Conservation (phyloP, 192 early-diverging fungal species). For the Backusella sp. region DNA sequence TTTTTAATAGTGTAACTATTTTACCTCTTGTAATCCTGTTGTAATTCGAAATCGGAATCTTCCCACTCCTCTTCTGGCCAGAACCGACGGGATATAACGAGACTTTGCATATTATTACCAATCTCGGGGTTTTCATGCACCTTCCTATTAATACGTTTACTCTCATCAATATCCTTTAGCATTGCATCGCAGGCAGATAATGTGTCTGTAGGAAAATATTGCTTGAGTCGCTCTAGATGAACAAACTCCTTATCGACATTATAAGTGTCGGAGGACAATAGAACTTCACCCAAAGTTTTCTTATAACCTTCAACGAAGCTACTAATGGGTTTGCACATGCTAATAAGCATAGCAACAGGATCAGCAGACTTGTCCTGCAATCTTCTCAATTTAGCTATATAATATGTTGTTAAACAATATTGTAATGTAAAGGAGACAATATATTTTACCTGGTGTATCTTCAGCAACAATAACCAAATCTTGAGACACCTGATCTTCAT, state of each 20-base stretch:
- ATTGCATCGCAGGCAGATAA: slow-evolving; percentile 12
- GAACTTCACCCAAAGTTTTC: not conserved
- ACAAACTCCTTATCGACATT: not conserved
- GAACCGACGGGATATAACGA: slow-evolving; percentile 9
- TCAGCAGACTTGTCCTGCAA: slow-evolving; percentile 13
- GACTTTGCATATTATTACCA: not conserved
- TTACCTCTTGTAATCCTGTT: not conserved
- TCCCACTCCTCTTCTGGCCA: slow-evolving; percentile 22
- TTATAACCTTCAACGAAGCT: slow-evolving; percentile 18
- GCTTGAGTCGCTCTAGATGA: slow-evolving; percentile 14
- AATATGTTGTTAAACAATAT: not conserved
- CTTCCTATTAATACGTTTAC: slow-evolving; percentile 1
- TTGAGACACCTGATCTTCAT: not conserved
- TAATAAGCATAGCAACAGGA: slow-evolving; percentile 22
- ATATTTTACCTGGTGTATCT: slow-evolving; percentile 13
- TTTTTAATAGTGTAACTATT: not conserved
- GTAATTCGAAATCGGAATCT: not conserved
- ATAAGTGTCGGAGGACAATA: slow-evolving; percentile 8
- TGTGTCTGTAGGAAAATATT: not conserved
- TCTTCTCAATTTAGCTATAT: slow-evolving; percentile 14
- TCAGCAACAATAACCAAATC: not conserved
- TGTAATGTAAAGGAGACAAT: not conserved
- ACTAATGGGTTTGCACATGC: slow-evolving; percentile 10
- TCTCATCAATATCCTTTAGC: slow-evolving; percentile 20
- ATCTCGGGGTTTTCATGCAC: slow-evolving; percentile 9